Base-by-base conservation (phyloP, 306 rosid species). In the Malus sylvestris region DNA sequence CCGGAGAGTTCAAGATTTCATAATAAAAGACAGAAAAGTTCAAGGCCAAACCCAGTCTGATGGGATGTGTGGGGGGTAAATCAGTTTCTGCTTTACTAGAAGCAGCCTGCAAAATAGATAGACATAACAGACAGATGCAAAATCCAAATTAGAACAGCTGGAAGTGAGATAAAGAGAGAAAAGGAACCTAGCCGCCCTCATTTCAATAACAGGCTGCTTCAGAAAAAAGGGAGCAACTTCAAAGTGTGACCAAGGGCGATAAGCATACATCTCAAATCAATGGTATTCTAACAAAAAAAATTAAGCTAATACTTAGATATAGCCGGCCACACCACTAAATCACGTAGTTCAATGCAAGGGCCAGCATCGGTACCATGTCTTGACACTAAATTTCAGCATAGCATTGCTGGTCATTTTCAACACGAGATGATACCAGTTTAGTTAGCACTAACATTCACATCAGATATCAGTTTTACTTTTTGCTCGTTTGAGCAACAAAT, bases 11-110 rank as follows among this genome's bases (percentile, higher is more conserved):
- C 67, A 80, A 33, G 10, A 80, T 74, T 65, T 80, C 79, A 46
- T 80, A 80, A 33, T 80, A 74, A 68, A 80, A 80, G 29, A 80
- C 80, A n/a, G 80, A 74, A 72, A 30, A 80, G 79, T 80, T 80
- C 76, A 80, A 80, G 65, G 83, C 83, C 83, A 80, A 75, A 45
- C 83, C 79, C 57, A 80, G 30, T 32, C 78, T 61, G 60, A 74
- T 74, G 20, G 78, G 78, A 27, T 74, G 78, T 18, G 78, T 61
- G 16, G 79, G 71, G 62, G 83, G 67, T 59, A 76, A 77, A 4
- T 81, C 83, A n/a, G 88, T 65, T 74, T 83, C 86, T 42, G 91
- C 89, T 49, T 80, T 60, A 33, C 82, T 59, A 59, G 87, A 84
- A 84, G 90, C 93, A 18, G 49, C 23, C 90, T 84, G 88, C 51